A percentile compares a stretch with the other conserved stretches of the same genome.
These are phyloP conservation scores for Nakazawaea wyomingensis DNA, from an alignment of 805 yeast species.

Conservation along the genomic window DNA sequence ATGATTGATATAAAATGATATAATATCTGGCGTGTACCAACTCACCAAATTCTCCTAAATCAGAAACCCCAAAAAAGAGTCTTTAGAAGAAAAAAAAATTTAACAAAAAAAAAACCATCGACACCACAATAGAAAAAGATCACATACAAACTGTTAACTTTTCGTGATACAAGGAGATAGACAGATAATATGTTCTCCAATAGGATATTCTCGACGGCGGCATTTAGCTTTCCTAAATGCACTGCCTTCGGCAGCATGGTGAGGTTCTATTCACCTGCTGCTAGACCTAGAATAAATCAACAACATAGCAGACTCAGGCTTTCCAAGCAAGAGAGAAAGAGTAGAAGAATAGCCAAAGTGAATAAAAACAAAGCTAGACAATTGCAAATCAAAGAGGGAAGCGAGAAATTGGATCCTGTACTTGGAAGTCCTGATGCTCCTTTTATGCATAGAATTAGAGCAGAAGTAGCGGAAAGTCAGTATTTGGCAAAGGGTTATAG, in stretches of 20 bases:
- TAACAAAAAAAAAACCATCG: neutral
- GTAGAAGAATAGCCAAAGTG: constrained; percentile 15
- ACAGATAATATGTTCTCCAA: constrained; percentile 4
- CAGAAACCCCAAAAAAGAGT: neutral
- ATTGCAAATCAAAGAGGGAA: constrained; percentile 13
- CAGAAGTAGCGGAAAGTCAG: constrained; percentile 61
- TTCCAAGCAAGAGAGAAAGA: constrained; percentile 10
- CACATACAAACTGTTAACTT: too few species aligned
- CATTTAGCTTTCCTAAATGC: neutral
- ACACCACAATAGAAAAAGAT: too few species aligned
- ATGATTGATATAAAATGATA: too few species aligned
- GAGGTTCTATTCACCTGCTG: constrained; percentile 10
- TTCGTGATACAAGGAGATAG: too few species aligned
- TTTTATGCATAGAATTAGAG: constrained; percentile 61
- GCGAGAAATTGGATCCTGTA: constrained; percentile 70
- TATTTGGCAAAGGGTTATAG: constrained; percentile 57
- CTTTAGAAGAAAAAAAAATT: neutral
- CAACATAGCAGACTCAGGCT: constrained; percentile 6
- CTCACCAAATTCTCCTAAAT: neutral
- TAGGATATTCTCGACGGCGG: neutral
- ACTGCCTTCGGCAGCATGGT: neutral
- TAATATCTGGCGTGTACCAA: too few species aligned
- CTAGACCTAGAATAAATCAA: constrained; percentile 1
- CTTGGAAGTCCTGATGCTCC: constrained; percentile 65
- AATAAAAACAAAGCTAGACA: constrained; percentile 25